Evolutionary conservation across 768 basidiomycete genomes (phyloP), one percentile per base, ranked within the genome.

Genomic region (Tylopilus balloui): DNA sequence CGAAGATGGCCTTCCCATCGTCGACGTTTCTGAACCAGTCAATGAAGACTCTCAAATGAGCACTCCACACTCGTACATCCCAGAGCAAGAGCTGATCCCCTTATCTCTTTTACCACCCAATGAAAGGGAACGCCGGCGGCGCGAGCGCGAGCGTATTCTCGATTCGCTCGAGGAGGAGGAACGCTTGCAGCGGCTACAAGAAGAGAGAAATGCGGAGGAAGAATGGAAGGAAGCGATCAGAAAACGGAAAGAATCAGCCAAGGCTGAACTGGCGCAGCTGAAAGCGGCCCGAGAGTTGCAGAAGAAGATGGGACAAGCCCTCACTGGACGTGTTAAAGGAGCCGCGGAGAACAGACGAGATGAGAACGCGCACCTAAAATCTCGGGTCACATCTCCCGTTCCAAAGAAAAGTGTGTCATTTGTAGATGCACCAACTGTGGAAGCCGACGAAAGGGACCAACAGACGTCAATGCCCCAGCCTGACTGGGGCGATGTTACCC

Each of bases 1-100:
- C 58, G 86, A 88, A 58, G 87, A 91, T 41, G 87, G 86, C 3
- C 76, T 87, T 32, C 88, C 88, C 11, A 84, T 91, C 53, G 73
- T 89, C 51, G 88, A 91, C 31, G 83, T 91, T 48, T 77, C 75
- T 25, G 88, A 91, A 59, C 80, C 80, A 35, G 58, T 76, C 4
- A 42, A 66, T 14, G 60, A 57, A 3, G 39, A 41, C n/a, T 39
- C 56, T 19, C 67, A 60, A 24, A 44, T 50, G 23, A 54, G 56
- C n/a, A 45, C 45, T 19, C 43, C 56, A 1, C 46, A 56, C 10
- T 37, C 59, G 25, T 45, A 60, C 3, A 29, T 43, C 23, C 70
- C 74, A 20, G 78, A 81, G 23, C 66, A 74, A 21, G 71, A 74
- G 34, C 63, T 81, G 10, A 61, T 79, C 27, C 75, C 78, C 0